Evolutionary conservation across 139 green algal species (phyloP).

Genomic region (Choricystis sp.): DNA sequence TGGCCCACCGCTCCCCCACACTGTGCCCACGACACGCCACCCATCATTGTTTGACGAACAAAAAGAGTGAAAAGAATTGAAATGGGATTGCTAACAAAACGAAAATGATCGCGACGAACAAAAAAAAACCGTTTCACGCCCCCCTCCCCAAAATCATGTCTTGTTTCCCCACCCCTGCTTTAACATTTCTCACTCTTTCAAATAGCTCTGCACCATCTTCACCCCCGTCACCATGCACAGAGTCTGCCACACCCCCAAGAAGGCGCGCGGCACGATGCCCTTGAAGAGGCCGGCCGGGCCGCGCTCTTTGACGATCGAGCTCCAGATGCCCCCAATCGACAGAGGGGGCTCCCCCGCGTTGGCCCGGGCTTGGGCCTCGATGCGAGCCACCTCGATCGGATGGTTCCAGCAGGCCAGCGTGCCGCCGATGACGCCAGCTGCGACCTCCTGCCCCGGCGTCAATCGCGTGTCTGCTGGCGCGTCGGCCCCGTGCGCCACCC

Average conservation of each 20-base stretch:
- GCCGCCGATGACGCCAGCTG: constrained; percentile 14
- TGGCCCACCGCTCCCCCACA: too few species aligned
- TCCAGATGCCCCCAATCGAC: constrained; percentile 11
- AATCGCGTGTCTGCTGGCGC: constrained; percentile 17
- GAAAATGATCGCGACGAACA: too few species aligned
- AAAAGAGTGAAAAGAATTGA: too few species aligned
- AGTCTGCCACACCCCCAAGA: constrained; percentile 25
- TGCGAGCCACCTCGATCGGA: constrained; percentile 26
- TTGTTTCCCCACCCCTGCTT: too few species aligned
- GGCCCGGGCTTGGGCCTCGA: constrained; percentile 17
- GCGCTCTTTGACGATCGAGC: constrained; percentile 8
- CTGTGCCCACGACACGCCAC: too few species aligned
- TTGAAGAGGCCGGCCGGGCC: constrained; percentile 21
- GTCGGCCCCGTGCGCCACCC: constrained; percentile 5
- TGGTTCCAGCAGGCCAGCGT: constrained; percentile 27
- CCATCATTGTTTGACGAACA: too few species aligned
- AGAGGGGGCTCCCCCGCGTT: constrained; percentile 5
- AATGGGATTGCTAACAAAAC: too few species aligned
- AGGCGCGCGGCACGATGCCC: constrained; percentile 18
- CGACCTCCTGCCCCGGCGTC: constrained; percentile 14
- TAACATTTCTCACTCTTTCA: too few species aligned
- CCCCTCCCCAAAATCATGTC: too few species aligned
- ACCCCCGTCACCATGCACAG: constrained; percentile 28
- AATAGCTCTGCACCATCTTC: constrained; percentile 24
- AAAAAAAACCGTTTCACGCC: too few species aligned